Evolutionary conservation across 257 asterid species (phyloP).

Genomic region (Nicotiana noctiflora): DNA sequence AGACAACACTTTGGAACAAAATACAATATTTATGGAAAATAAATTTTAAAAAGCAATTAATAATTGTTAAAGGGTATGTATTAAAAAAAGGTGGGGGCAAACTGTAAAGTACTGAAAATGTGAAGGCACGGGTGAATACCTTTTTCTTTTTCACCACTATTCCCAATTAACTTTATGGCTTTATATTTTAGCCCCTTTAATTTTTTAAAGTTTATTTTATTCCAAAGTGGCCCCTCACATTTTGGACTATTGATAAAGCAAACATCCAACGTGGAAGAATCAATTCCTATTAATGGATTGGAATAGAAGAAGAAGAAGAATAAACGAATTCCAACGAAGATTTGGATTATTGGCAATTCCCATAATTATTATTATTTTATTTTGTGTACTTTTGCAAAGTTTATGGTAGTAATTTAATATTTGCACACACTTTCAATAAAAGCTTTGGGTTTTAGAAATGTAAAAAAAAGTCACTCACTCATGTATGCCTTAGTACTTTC

Average conservation of each 20-base stretch:
- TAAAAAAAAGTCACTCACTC: not conserved
- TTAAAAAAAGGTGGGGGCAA: not conserved
- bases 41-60: not conserved
- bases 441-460: not conserved
- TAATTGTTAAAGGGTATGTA: not conserved
- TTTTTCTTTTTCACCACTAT: constrained; percentile 12
- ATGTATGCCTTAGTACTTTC: not conserved
- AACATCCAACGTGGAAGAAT: constrained; percentile 31
- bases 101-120: constrained; percentile 1
- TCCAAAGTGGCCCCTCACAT: not conserved
- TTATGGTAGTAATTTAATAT: not conserved
- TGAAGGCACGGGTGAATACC: constrained; percentile 13
- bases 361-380: not conserved
- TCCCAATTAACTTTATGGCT: constrained; percentile 18
- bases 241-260: constrained; percentile 8
- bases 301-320: constrained; percentile 21
- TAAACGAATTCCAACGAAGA: constrained; percentile 50
- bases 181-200: not conserved
- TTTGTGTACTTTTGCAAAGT: not conserved
- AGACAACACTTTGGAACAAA: not conserved
- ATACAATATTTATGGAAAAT: not conserved
- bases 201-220: not conserved
- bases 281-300: constrained; percentile 24
- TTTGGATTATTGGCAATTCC: constrained; percentile 31
- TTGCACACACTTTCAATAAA: not conserved